Base-by-base conservation (phyloP, 495 filamentous ascomycete species). In the Penicillium taxi region DNA sequence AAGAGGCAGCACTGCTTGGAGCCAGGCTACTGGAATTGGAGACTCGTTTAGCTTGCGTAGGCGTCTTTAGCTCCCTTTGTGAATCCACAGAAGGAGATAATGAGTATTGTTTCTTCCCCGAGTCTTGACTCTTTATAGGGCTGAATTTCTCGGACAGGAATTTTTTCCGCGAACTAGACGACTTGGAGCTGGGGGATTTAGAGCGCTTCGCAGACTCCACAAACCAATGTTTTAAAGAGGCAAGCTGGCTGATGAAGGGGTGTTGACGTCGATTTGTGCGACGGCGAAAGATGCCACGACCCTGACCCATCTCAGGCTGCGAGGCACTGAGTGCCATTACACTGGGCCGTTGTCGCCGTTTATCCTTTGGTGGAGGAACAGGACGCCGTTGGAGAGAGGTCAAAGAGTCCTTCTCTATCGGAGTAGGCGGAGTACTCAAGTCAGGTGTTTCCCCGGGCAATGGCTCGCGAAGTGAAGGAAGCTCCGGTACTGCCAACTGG, bases 191-290 rank as follows among this genome's bases (percentile, higher is more conserved):
- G 1, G 84, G 84, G 21, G 83, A 86, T 29, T 74, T 78, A 29
- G 80, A 77, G 31, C 82, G 66, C 56, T 86, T 88, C 22, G 82
- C 77, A 30, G 78, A 82, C 39, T 86, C 81, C 27, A 84, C 72
- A 47, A 90, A 77, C 84, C 84, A 90, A 47, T 86, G 81, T 49
- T 96, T 96, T 61, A 95, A 78, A 14, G 82, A 82, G 1, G 86
- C 82, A 4, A 90, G 60, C 49, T 88, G 84, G 47, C 81, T 81
- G 29, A 86, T 74, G 31, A 90, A 74, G 18, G 82, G 71, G 47
- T 84, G 74, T 45, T 79, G 79, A 39, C 74, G 78, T 28, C 74
- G 72, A 40, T 58, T 55, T 19, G 63, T 65, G 26, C 72, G 68
- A 37, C 69, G 68, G 37, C 76, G 76, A 33, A 70, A 61, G 21